Evolutionary conservation across 176 grass and related monocot genomes (phyloP).

Genomic region (Phyllostachys edulis): DNA sequence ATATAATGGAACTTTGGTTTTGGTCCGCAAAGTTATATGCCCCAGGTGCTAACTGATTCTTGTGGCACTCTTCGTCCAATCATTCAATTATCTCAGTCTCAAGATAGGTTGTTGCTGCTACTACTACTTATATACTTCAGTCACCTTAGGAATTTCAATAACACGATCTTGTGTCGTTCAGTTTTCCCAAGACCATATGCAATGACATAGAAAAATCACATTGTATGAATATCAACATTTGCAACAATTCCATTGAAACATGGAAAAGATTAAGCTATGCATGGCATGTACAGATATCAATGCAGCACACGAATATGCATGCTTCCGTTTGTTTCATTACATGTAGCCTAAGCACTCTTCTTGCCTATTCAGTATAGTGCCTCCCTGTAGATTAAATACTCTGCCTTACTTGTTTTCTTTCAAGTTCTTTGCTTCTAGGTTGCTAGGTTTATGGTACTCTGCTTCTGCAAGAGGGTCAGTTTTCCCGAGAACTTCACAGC

Average conservation of each 20-base stretch:
- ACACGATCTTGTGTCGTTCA: not conserved
- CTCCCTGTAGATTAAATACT: no score
- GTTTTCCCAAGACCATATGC: not conserved
- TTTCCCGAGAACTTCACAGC: no score
- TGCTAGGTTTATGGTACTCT: no score
- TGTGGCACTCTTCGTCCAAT: slow-evolving; percentile 42
- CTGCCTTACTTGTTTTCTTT: no score
- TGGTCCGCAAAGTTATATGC: slow-evolving; percentile 35
- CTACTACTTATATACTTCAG: not conserved
- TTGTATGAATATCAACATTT: not conserved
- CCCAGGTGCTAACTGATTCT: slow-evolving; percentile 25
- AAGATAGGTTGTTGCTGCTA: slow-evolving; percentile 23
- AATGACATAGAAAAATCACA: not conserved
- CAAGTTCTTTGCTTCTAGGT: no score
- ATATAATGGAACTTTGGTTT: slow-evolving; percentile 37
- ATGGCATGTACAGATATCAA: no score
- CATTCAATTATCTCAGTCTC: slow-evolving; percentile 40
- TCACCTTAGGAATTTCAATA: not conserved
- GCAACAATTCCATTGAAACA: slow-evolving; percentile 48
- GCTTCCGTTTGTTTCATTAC: no score
- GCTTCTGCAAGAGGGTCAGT: no score
- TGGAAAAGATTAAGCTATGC: slow-evolving; percentile 25
- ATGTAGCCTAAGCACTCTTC: no score
- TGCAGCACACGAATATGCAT: no score
- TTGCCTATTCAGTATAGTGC: no score